phyloP scores from a whole-genome alignment of 148 eudicot species.

The Cornus kousa region DNA sequence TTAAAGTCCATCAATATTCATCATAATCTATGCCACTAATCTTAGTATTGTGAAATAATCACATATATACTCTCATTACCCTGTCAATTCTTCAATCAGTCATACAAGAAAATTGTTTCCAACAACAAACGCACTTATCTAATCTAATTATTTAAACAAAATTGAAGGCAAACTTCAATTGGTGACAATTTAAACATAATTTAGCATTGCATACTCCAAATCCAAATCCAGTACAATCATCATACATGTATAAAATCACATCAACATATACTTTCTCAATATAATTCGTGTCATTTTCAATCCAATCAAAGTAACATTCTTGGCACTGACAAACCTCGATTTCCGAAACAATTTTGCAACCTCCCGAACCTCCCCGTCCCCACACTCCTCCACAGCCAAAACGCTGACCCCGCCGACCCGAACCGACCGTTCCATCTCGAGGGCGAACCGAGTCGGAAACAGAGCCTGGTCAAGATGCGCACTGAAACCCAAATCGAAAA shows the following conservation, averaged over 20 bases:
- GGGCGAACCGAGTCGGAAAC: slow-evolving; percentile 67
- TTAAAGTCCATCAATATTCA: too few species aligned
- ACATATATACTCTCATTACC: too few species aligned
- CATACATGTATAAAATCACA: slow-evolving; percentile 2
- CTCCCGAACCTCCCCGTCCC: slow-evolving; percentile 40
- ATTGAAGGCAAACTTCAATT: neutral
- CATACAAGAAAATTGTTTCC: too few species aligned
- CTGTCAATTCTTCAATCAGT: too few species aligned
- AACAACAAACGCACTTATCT: too few species aligned
- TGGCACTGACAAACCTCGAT: slow-evolving; percentile 49
- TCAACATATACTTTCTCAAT: slow-evolving; percentile 28
- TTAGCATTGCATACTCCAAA: neutral
- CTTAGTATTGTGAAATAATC: too few species aligned
- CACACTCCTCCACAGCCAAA: slow-evolving; percentile 67
- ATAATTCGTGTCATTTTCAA: slow-evolving; percentile 59
- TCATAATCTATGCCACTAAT: too few species aligned
- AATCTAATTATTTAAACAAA: too few species aligned
- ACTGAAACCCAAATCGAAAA: slow-evolving; percentile 75
- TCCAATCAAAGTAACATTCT: slow-evolving; percentile 49
- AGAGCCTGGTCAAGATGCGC: slow-evolving; percentile 61
- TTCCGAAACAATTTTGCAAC: slow-evolving; percentile 56
- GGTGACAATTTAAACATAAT: neutral
- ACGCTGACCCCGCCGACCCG: slow-evolving; percentile 67
- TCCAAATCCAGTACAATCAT: neutral
- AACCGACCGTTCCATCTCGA: slow-evolving; percentile 79